A percentile compares a stretch with the other conserved stretches of the same genome.
Evolutionary conservation across 805 yeast species (phyloP).

Genomic region (Wickerhamomyces xylosicus): DNA sequence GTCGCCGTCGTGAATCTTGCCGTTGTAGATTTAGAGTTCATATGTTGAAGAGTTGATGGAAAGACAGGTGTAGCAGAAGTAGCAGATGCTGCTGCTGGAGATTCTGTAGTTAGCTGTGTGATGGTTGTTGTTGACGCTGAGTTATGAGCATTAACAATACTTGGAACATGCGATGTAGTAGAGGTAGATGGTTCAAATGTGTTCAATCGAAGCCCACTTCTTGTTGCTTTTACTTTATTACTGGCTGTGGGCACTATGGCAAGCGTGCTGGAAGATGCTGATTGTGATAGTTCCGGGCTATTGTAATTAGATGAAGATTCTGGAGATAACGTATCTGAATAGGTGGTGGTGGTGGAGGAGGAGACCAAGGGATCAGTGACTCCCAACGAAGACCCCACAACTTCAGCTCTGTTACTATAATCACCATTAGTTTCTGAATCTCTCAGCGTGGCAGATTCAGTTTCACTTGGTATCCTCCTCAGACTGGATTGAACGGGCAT

Average conservation of each 20-base stretch:
- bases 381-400: too few species aligned
- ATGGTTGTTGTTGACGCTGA: slow-evolving; percentile 1
- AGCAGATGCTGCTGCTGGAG: background rate
- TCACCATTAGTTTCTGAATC: background rate
- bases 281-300: background rate
- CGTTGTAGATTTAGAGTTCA: background rate
- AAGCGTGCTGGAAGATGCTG: background rate
- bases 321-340: background rate
- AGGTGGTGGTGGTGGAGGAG: too few species aligned
- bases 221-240: slow-evolving; percentile 12
- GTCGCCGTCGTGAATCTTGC: slow-evolving; percentile 14
- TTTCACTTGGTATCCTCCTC: background rate
- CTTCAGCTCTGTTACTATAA: too few species aligned
- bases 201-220: slow-evolving; percentile 13
- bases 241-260: background rate
- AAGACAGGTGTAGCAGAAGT: background rate
- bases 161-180: slow-evolving; percentile 11
- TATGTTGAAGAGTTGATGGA: background rate
- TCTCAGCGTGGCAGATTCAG: slow-evolving; percentile 1
- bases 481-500: background rate
- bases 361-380: too few species aligned
- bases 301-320: background rate
- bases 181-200: slow-evolving; percentile 12
- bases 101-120: too few species aligned
- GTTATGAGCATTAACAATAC: slow-evolving; percentile 10